Conservation (phyloP, 495 filamentous ascomycete species). For the Pyrenula aspistea region DNA sequence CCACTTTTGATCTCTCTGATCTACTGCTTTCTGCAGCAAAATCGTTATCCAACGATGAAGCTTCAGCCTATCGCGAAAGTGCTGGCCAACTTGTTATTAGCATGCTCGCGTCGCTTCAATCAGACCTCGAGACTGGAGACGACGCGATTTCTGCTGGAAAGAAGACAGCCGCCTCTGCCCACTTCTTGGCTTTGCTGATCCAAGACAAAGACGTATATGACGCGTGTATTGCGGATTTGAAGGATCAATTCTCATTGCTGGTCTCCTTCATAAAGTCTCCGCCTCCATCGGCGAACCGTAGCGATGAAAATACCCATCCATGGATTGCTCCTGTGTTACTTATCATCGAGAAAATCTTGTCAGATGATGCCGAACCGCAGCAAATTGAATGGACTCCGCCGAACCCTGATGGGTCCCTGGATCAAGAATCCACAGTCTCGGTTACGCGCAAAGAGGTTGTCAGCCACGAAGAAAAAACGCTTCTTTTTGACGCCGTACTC, state of each 20-base stretch:
- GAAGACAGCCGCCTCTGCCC: conserved; percentile 86
- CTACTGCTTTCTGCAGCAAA: conserved; percentile 67
- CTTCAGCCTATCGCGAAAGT: conserved; percentile 45
- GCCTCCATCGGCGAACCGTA: conserved; percentile 38
- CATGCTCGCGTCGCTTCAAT: conserved; percentile 71
- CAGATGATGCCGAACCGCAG: conserved; percentile 71
- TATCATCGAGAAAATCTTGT: conserved; percentile 77
- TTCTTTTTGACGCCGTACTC: conserved; percentile 62
- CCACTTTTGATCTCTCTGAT: conserved; percentile 85
- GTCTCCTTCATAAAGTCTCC: conserved; percentile 69
- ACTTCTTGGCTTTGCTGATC: conserved; percentile 79
- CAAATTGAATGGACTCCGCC: conserved; percentile 63
- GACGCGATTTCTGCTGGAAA: conserved; percentile 58
- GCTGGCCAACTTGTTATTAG: conserved; percentile 74
- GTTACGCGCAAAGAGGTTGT: conserved; percentile 46
- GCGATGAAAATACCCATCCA: conserved; percentile 59
- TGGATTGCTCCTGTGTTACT: conserved; percentile 90
- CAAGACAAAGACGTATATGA: conserved; percentile 73
- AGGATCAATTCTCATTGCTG: conserved; percentile 63
- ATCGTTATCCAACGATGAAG: conserved; percentile 51
- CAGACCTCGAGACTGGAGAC: conserved; percentile 42
- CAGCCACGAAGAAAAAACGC: conserved; percentile 48
- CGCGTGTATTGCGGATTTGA: conserved; percentile 61
- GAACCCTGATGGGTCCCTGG: conserved; percentile 12
- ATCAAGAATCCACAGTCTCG: conserved; percentile 33